A percentile compares a stretch with the other conserved stretches of the same genome.
Evolutionary conservation across 2,329 filamentous ascomycete species (phyloP).

Genomic region (Phialophora chinensis): DNA sequence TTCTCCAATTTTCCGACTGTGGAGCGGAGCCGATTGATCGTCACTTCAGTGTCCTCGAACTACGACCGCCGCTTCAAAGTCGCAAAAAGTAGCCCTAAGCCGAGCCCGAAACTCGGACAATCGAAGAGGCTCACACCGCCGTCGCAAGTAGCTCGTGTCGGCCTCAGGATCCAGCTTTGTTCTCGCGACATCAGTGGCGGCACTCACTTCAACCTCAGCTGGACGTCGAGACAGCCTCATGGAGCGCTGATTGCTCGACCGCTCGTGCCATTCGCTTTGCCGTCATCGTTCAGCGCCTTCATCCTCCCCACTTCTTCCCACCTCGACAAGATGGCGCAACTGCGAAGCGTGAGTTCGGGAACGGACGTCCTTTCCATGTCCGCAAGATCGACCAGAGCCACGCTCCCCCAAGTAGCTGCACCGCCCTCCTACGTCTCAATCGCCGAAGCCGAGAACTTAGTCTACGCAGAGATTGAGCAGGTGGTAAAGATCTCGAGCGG

Average conservation of each 20-base stretch:
- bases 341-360: slow-evolving; percentile 39
- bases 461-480: slow-evolving; percentile 84
- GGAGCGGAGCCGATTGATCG: slow-evolving; percentile 14
- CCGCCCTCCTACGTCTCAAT: slow-evolving; percentile 85
- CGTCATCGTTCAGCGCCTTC: neutral
- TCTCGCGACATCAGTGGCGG: neutral
- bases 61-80: slow-evolving; percentile 11
- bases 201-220: slow-evolving; percentile 6
- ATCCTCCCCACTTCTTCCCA: slow-evolving; percentile 18
- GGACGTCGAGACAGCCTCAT: slow-evolving; percentile 14
- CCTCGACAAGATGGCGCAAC: slow-evolving; percentile 25
- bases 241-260: slow-evolving; percentile 19
- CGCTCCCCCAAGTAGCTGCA: slow-evolving; percentile 58
- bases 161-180: neutral
- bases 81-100: slow-evolving; percentile 1
- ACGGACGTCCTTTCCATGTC: slow-evolving; percentile 40
- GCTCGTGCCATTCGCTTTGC: neutral
- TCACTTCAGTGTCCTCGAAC: neutral
- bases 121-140: neutral
- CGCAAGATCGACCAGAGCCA: slow-evolving; percentile 30
- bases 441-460: slow-evolving; percentile 86
- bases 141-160: neutral
- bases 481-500: slow-evolving; percentile 74
- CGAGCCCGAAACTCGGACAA: neutral
- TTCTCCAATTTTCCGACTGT: slow-evolving; percentile 14